Percentiles rank a stretch among this genome's conserved stretches.
Conservation (phyloP, 768 basidiomycete genomes). For the Psilocybe tampanensis region DNA sequence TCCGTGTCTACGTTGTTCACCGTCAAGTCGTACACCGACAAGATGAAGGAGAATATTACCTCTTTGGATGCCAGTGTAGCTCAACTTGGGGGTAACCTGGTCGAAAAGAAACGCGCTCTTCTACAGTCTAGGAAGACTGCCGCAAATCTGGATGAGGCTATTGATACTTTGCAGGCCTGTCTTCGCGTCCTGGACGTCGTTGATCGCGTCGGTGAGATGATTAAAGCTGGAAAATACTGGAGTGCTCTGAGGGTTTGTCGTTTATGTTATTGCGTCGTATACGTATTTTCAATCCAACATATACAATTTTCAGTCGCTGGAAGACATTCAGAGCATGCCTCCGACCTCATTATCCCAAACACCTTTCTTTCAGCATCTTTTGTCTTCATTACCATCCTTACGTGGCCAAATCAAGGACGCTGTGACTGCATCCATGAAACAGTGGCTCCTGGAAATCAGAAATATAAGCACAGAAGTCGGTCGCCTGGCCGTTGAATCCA, state of each 20-base stretch:
- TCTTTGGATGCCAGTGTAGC: constrained; percentile 87
- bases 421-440: constrained; percentile 93
- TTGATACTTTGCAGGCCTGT: constrained; percentile 93
- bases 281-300: constrained; percentile 32
- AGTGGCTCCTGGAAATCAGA: constrained; percentile 95
- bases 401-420: constrained; percentile 89
- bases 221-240: constrained; percentile 93
- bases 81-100: constrained; percentile 83
- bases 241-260: constrained; percentile 88
- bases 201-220: constrained; percentile 90
- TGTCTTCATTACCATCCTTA: constrained; percentile 90
- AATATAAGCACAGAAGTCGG: constrained; percentile 89
- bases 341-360: constrained; percentile 89
- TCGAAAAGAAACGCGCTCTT: constrained; percentile 91
- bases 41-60: constrained; percentile 89
- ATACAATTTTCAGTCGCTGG: constrained; percentile 71
- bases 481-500: constrained; percentile 82
- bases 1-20: constrained; percentile 96
- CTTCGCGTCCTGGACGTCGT: constrained; percentile 92
- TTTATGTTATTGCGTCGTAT: constrained; percentile 33
- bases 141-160: constrained; percentile 93
- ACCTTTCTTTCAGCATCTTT: constrained; percentile 88
- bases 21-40: constrained; percentile 95
- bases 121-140: constrained; percentile 92
- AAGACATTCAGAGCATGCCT: constrained; percentile 92